Percentiles rank a stretch among this genome's conserved stretches.
Conservation (phyloP, 345 rosid genomes). For the Physaria fendleri region DNA sequence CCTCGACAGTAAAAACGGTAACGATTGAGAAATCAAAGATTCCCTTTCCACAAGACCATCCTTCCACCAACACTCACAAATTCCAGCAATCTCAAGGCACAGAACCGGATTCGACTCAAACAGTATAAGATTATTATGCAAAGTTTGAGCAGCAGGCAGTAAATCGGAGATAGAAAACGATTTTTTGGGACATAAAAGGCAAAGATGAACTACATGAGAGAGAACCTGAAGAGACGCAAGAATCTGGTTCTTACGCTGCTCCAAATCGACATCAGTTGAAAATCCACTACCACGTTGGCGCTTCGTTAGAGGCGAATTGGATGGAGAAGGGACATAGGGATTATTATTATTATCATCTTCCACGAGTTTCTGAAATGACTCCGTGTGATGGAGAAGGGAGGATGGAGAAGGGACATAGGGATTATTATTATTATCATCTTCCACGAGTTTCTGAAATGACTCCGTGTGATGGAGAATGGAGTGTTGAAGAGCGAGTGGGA, state of each 20-base stretch:
- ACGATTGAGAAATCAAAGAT: slow-evolving; percentile 61
- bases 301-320: slow-evolving; percentile 47
- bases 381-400: slow-evolving; percentile 36
- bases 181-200: slow-evolving; percentile 47
- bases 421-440: background rate
- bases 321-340: slow-evolving; percentile 13
- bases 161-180: slow-evolving; percentile 41
- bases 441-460: slow-evolving; percentile 29
- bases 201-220: slow-evolving; percentile 37
- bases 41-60: slow-evolving; percentile 48
- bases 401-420: too few relatives aligned
- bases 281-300: slow-evolving; percentile 41
- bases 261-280: slow-evolving; percentile 3
- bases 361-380: slow-evolving; percentile 29
- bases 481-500: slow-evolving; percentile 49
- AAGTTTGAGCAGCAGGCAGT: slow-evolving; percentile 46
- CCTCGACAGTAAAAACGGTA: slow-evolving; percentile 71
- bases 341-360: background rate
- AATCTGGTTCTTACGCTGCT: slow-evolving; percentile 23
- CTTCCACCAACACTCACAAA: slow-evolving; percentile 90
- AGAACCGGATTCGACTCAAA: slow-evolving; percentile 65
- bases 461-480: slow-evolving; percentile 37
- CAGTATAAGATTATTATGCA: slow-evolving; percentile 59
- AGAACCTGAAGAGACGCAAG: slow-evolving; percentile 43
- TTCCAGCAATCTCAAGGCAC: slow-evolving; percentile 49